A percentile compares a stretch with the other conserved stretches of the same genome.
Conservation (phyloP, 352 stramenopile genomes). For the Globisporangium nagaii region DNA sequence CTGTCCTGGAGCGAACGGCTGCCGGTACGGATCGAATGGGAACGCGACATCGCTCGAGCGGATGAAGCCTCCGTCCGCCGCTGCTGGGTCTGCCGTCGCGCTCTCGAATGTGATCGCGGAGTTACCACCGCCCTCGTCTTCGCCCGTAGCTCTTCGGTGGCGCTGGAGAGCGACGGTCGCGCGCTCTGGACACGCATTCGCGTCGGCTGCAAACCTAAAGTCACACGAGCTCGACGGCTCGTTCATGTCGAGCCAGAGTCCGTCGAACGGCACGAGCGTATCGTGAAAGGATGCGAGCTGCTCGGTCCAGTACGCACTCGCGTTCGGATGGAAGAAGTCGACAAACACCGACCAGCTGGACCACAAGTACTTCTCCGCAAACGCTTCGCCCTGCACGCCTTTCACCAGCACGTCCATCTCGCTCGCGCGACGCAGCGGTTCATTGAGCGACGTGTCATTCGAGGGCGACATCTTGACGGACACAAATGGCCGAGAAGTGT, state of each 20-base stretch:
- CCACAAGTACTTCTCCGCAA: slow-evolving; percentile 63
- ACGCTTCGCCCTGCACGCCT: slow-evolving; percentile 49
- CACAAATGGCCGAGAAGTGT: not conserved
- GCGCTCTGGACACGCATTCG: slow-evolving; percentile 23
- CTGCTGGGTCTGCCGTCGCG: not conserved
- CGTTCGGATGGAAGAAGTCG: slow-evolving; percentile 82
- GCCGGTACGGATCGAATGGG: slow-evolving; percentile 77
- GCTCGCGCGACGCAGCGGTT: slow-evolving; percentile 31
- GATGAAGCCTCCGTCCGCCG: slow-evolving; percentile 31
- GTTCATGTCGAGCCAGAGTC: slow-evolving; percentile 83
- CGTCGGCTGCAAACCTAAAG: slow-evolving; percentile 25
- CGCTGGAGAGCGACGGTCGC: not conserved
- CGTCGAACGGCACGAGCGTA: slow-evolving; percentile 61
- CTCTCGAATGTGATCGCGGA: slow-evolving; percentile 1
- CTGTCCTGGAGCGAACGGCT: slow-evolving; percentile 68
- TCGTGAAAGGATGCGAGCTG: slow-evolving; percentile 59
- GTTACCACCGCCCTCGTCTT: not conserved
- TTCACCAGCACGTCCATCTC: slow-evolving; percentile 75
- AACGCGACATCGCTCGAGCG: slow-evolving; percentile 65
- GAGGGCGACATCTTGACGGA: not conserved
- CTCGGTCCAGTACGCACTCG: slow-evolving; percentile 60
- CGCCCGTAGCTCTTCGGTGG: too few relatives aligned
- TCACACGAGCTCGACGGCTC: slow-evolving; percentile 74
- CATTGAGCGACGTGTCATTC: not conserved
- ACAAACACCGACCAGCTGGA: slow-evolving; percentile 68